Evolutionary conservation across 1,284 basidiomycete species (phyloP).

Genomic region (Malassezia japonica): DNA sequence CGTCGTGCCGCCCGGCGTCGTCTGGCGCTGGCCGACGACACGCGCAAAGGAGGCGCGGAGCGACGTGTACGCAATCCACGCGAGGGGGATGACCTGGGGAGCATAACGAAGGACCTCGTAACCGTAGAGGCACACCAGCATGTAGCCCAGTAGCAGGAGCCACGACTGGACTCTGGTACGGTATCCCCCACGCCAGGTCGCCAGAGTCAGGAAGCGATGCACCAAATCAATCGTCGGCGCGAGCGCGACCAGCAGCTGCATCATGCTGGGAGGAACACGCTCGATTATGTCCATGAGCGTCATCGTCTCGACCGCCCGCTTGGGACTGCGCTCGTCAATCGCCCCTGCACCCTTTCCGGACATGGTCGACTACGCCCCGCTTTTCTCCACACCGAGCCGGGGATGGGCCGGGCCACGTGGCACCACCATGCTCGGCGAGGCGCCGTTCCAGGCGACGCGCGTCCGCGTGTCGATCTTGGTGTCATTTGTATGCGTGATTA

Average conservation of each 20-base stretch:
- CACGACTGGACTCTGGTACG: constrained; percentile 25
- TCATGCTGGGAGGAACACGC: constrained; percentile 25
- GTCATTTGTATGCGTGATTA: constrained; percentile 10
- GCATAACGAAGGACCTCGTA: constrained; percentile 42
- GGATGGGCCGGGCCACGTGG: constrained; percentile 5
- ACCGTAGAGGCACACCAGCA: constrained; percentile 34
- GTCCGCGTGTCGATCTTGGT: background rate
- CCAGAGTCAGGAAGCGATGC: constrained; percentile 30
- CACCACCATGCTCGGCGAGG: background rate
- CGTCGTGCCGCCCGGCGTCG: constrained; percentile 17
- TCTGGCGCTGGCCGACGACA: constrained; percentile 17
- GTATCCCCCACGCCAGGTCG: constrained; percentile 40
- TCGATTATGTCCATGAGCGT: constrained; percentile 26
- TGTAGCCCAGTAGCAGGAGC: constrained; percentile 36
- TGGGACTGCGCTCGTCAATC: background rate
- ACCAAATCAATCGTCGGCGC: constrained; percentile 27
- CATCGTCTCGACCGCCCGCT: background rate
- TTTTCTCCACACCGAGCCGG: too few relatives aligned
- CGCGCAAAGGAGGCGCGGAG: constrained; percentile 22
- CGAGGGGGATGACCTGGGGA: constrained; percentile 32
- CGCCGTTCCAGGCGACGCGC: constrained; percentile 6
- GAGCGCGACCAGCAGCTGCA: constrained; percentile 24
- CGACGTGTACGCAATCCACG: constrained; percentile 27
- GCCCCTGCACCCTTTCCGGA: background rate
- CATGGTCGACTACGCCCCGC: background rate